These are phyloP conservation scores for Picea sitchensis DNA, from an alignment of 75 land plant genomes.

Conservation along the genomic window DNA sequence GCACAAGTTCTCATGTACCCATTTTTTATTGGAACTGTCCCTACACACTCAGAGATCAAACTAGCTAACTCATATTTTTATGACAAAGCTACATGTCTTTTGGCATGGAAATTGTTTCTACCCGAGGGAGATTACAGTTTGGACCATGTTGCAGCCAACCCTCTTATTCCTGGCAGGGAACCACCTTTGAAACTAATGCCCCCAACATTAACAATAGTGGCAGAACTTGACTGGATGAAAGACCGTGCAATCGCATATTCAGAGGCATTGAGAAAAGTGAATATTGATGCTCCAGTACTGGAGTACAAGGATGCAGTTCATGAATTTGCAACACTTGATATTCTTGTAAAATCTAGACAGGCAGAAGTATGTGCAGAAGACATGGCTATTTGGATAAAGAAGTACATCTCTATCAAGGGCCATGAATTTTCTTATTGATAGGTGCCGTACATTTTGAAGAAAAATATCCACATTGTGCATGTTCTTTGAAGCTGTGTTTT, in stretches of 20 bases:
- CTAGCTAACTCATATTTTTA: constrained; percentile 82
- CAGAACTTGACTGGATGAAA: constrained; percentile 93
- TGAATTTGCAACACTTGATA: constrained; percentile 87
- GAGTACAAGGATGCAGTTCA: constrained; percentile 92
- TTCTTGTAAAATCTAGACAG: constrained; percentile 64
- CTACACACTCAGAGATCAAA: constrained; percentile 81
- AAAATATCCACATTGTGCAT: not conserved
- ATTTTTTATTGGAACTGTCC: constrained; percentile 63
- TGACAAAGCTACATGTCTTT: constrained; percentile 68
- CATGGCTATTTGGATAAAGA: constrained; percentile 86
- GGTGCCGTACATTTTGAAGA: not conserved
- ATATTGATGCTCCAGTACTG: constrained; percentile 84
- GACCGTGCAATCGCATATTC: constrained; percentile 86
- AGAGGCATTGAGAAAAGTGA: constrained; percentile 68
- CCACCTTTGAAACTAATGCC: constrained; percentile 80
- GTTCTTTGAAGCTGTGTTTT: not conserved
- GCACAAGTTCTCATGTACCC: constrained; percentile 87
- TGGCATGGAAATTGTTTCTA: constrained; percentile 82
- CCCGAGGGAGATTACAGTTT: constrained; percentile 67
- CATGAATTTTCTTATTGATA: constrained; percentile 71
- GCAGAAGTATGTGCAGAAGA: constrained; percentile 89
- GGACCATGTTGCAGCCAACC: constrained; percentile 80
- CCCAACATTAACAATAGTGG: constrained; percentile 71
- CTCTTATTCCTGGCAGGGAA: constrained; percentile 42
- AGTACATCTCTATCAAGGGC: constrained; percentile 64